Evolutionary conservation across 164 flowering plant genomes (phyloP).

Genomic region (Magnolia kwangsiensis): DNA sequence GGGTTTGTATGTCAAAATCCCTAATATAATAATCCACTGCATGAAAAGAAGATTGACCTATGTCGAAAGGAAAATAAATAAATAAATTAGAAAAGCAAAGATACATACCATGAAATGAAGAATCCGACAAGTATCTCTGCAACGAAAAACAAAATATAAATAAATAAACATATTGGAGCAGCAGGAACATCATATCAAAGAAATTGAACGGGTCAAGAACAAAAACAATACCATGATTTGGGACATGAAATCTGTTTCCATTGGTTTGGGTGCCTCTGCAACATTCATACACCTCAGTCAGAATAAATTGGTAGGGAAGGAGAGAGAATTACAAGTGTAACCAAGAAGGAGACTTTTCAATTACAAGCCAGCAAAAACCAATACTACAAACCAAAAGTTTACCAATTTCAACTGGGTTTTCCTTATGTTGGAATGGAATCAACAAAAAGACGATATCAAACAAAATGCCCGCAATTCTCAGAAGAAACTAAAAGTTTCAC

Average conservation of each 20-base stretch:
- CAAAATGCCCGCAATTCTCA: too few relatives aligned
- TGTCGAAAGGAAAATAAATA: neutral
- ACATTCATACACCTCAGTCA: slow-evolving; percentile 4
- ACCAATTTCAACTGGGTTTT: too few relatives aligned
- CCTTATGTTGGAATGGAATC: too few relatives aligned
- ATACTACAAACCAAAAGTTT: too few relatives aligned
- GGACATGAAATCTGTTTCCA: slow-evolving; percentile 42
- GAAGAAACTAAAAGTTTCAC: too few relatives aligned
- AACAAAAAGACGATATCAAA: too few relatives aligned
- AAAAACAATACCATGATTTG: slow-evolving; percentile 42
- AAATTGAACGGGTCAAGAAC: neutral
- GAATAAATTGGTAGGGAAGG: neutral
- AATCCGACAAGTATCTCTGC: slow-evolving; percentile 70
- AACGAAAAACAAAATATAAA: neutral
- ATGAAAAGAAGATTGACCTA: neutral
- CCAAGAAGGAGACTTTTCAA: too few relatives aligned
- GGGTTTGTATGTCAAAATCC: too few relatives aligned
- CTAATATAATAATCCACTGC: neutral
- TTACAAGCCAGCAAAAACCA: too few relatives aligned
- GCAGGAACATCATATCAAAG: neutral
- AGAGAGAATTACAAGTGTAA: neutral
- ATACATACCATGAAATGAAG: slow-evolving; percentile 59
- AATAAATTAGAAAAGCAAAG: neutral
- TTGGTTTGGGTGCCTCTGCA: slow-evolving; percentile 25
- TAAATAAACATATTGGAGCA: neutral